Base-by-base conservation (phyloP, 73 alveolate species). In the Loxodes magnus region DNA sequence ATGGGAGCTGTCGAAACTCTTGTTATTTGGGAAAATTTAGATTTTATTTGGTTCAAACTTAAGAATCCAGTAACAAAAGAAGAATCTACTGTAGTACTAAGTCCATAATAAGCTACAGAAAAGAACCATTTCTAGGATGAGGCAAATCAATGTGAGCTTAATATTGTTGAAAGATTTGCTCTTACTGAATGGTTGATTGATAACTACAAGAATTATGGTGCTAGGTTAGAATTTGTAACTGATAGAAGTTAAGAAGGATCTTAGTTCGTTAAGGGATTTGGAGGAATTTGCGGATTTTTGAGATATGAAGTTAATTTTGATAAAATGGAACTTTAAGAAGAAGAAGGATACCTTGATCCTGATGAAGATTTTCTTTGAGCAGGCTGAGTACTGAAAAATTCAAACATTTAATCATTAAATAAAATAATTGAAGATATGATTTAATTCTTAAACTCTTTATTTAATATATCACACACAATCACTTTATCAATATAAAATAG, bases 271-370 rank as follows among this genome's bases (percentile, higher is more conserved):
- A 94, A 88, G 50, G 99, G 98, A 43, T 94, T 94, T 67, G 88
- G 92, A 43, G 99, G 99, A 54, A 83, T 94, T 52, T 98, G 99
- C 12, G 99, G 98, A 38, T 82, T 94, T 71, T 74, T 94, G 46
- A 88, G 99, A 71, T 94, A 83, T 71, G 82, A 87, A 58, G 51
- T 92, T 27, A 96, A 91, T 20, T 35, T 79, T 34, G 88, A 74
- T 34, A 71, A 84, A 43, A 26, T 64, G 5, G 80, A 37, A 12
- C 34, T 51, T 19, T 31, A 67, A 15, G 69, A 48, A 16, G 72
- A 57, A n/a, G 84, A 67, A 67, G 63, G 59, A 34, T 58, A 64
- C 44, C 42, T 58, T 9, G 81, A 67, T 42, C 63, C 53, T 51
- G 81, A 67, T 43, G 81, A 67, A 17, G 81, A 61, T 17, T 67